A percentile compares a stretch with the other conserved stretches of the same genome.
phyloP scores from a whole-genome alignment of 805 yeast genomes.

The Candida wancherniae region DNA sequence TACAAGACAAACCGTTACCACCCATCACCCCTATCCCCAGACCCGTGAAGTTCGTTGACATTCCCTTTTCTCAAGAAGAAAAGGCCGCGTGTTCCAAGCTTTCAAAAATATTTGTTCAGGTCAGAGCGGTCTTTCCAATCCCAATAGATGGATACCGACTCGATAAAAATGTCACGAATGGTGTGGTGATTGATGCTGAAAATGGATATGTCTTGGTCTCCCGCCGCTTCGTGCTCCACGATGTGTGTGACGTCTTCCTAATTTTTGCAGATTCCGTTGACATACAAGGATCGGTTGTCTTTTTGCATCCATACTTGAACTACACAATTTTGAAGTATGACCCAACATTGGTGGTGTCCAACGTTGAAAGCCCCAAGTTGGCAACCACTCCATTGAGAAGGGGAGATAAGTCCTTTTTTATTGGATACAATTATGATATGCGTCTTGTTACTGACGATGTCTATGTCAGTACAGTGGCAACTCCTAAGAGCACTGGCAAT shows the following conservation, averaged over 20 bases:
- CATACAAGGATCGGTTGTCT: constrained; percentile 74
- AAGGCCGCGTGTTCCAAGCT: constrained; percentile 48
- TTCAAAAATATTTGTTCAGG: constrained; percentile 67
- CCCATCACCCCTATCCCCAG: constrained; percentile 50
- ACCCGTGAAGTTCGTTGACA: constrained; percentile 64
- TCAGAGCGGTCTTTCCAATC: constrained; percentile 59
- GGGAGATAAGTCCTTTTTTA: constrained; percentile 72
- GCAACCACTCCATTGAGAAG: constrained; percentile 53
- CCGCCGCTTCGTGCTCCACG: constrained; percentile 77
- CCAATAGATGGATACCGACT: constrained; percentile 73
- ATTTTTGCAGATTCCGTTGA: constrained; percentile 83
- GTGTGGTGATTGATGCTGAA: constrained; percentile 75
- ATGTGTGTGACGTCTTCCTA: constrained; percentile 65
- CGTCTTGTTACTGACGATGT: constrained; percentile 73
- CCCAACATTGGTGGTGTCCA: constrained; percentile 66
- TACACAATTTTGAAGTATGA: constrained; percentile 82
- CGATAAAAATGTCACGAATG: constrained; percentile 59
- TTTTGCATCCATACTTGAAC: constrained; percentile 82
- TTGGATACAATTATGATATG: constrained; percentile 71
- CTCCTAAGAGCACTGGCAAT: constrained; percentile 65
- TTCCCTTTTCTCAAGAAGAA: constrained; percentile 50
- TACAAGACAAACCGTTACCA: constrained; percentile 60
- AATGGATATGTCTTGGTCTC: constrained; percentile 79
- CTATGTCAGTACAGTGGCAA: constrained; percentile 68
- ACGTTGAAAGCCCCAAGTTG: constrained; percentile 63